Percentiles rank a stretch among this genome's conserved stretches.
Evolutionary conservation across 2,329 filamentous ascomycete species (phyloP).

Genomic region (Macrophomina phaseolina): DNA sequence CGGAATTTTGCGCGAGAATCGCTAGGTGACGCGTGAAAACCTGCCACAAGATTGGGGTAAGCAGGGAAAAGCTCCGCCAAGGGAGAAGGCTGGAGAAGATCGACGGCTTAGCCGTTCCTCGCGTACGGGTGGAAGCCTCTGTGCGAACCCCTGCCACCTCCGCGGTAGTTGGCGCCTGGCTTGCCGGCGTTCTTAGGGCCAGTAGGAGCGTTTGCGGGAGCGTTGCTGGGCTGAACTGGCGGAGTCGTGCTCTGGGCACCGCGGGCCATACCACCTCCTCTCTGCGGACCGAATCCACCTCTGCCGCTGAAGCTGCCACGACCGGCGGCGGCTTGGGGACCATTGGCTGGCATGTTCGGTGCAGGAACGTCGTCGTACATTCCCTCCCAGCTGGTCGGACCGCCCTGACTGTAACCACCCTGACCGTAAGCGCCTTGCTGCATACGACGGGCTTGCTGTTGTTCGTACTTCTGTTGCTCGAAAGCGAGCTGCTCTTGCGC

Average conservation of each 20-base stretch:
- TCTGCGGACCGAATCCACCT: constrained; percentile 29
- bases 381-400: constrained; percentile 91
- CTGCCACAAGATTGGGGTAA: too few relatives aligned
- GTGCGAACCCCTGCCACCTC: constrained; percentile 77
- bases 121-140: constrained; percentile 81
- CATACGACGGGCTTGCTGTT: constrained; percentile 66
- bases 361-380: constrained; percentile 98
- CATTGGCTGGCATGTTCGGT: constrained; percentile 64
- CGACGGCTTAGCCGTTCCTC: constrained; percentile 22
- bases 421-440: constrained; percentile 35
- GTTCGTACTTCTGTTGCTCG: constrained; percentile 79
- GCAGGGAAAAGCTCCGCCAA: constrained; percentile 7
- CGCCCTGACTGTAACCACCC: constrained; percentile 58
- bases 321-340: constrained; percentile 55
- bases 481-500: constrained; percentile 76
- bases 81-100: neutral
- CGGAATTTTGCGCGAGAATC: neutral
- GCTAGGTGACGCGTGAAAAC: too few relatives aligned
- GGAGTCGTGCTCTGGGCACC: constrained; percentile 47
- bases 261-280: constrained; percentile 40
- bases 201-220: constrained; percentile 84
- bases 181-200: constrained; percentile 94
- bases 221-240: constrained; percentile 45
- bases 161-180: constrained; percentile 90
- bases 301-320: constrained; percentile 44